Base-by-base conservation (phyloP, 805 yeast genomes). In the Candida qinlingensis region DNA sequence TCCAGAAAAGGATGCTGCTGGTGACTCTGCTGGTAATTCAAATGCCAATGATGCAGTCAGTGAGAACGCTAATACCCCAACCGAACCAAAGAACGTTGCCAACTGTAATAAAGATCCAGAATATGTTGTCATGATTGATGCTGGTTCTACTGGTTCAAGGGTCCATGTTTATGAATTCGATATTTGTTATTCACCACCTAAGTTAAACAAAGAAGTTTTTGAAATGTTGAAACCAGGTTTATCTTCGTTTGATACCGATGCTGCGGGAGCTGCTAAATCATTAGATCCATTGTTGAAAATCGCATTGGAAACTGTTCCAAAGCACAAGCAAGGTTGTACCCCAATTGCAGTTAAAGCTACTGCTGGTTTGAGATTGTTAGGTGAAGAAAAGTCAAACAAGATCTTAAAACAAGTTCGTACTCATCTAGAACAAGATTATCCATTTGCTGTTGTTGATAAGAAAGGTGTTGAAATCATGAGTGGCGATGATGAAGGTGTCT, bases 341-440 rank as follows among this genome's bases (percentile, higher is more conserved):
- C 99, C 98, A 6, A 79, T 94, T 42, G 95, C 97, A 1, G 96
- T 94, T 41, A 92, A 91, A 72, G 99, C 99, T 46, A 94, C 99
- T 43, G 99, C 99, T 30, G 99, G 99, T 37, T 77, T 94, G 62
- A 81, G 99, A 68, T 65, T 85, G 54, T 73, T 91, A 46, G 98
- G 99, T 48, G 80, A 78, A 45, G 84, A 75, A 44, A 85, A 85
- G 65, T 76, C 96, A 5, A 67, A 67, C 28, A 80, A 77, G 41
- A 94, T 94, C 48, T 74, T 94, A 59, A 73, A 70, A 6, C 87
- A 88, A 52, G 97, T 95, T 26, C 77, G 87, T 64, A 60, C 65
- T 9, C 94, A 89, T 62, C 73, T 94, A 54, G 88, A 86, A 63
- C 67, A 71, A 1, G 83, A 89, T 54, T 94, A 81, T 66, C 99